Evolutionary conservation across 371 early-diverging fungal genomes (phyloP).

Genomic region (Phascolomyces articulosus): DNA sequence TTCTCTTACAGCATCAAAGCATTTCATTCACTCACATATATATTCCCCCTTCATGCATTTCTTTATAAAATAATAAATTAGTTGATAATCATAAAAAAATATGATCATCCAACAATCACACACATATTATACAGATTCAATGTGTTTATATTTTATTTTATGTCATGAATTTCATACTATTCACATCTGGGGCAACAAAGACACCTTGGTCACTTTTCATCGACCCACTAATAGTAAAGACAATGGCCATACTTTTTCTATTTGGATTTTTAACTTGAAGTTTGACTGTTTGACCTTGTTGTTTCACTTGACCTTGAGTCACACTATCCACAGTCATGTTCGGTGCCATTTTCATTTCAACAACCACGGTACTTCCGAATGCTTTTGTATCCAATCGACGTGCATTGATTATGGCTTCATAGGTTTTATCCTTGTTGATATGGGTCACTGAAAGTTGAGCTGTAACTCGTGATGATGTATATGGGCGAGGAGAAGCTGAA

Average conservation of each 20-base stretch:
- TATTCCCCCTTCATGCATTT: too few relatives aligned
- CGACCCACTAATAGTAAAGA: constrained; percentile 26
- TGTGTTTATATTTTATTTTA: not conserved
- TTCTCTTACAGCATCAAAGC: not conserved
- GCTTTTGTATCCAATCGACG: constrained; percentile 29
- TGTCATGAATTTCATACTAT: constrained; percentile 25
- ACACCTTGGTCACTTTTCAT: constrained; percentile 19
- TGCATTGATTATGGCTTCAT: constrained; percentile 35
- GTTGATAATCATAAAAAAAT: not conserved
- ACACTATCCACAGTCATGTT: constrained; percentile 24
- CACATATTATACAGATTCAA: too few relatives aligned
- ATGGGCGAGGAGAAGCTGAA: constrained; percentile 17
- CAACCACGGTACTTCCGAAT: constrained; percentile 24
- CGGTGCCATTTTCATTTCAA: constrained; percentile 32
- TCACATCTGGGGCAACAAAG: constrained; percentile 37
- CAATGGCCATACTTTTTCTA: constrained; percentile 32
- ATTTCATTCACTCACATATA: too few relatives aligned
- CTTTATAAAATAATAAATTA: too few relatives aligned
- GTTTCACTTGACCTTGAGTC: constrained; percentile 26
- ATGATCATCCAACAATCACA: too few relatives aligned
- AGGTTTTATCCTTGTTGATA: constrained; percentile 14
- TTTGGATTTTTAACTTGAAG: constrained; percentile 26
- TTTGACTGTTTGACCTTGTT: constrained; percentile 31
- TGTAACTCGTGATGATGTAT: constrained; percentile 25
- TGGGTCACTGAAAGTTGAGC: constrained; percentile 27